phyloP scores from a whole-genome alignment of 768 basidiomycete species.

The Mycena maculata region DNA sequence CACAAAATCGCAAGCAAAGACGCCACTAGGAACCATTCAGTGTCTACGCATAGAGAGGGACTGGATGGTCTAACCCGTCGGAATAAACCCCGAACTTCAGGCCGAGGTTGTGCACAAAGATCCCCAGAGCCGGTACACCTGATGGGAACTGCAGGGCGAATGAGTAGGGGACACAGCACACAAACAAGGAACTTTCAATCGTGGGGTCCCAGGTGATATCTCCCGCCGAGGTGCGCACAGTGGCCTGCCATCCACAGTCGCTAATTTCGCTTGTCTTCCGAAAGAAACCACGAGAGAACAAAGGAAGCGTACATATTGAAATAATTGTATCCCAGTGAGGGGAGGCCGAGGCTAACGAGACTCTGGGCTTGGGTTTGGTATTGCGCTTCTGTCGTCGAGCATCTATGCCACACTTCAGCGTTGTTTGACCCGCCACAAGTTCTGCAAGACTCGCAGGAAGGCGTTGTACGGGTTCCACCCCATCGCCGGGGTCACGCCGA shows the following conservation, averaged over 20 bases:
- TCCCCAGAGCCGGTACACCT: slow-evolving; percentile 52
- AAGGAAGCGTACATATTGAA: slow-evolving; percentile 51
- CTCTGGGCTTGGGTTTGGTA: slow-evolving; percentile 54
- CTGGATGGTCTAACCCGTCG: slow-evolving; percentile 18
- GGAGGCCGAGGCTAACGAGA: slow-evolving; percentile 51
- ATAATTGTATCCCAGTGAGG: slow-evolving; percentile 53
- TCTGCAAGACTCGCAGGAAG: slow-evolving; percentile 50
- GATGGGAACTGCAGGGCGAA: slow-evolving; percentile 42
- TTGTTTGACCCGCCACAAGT: not conserved
- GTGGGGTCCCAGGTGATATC: slow-evolving; percentile 58
- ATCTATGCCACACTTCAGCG: slow-evolving; percentile 41
- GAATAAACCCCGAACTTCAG: slow-evolving; percentile 75
- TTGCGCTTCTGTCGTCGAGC: slow-evolving; percentile 54
- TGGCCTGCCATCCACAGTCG: slow-evolving; percentile 65
- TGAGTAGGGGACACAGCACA: not conserved
- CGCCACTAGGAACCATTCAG: slow-evolving; percentile 44
- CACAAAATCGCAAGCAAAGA: slow-evolving; percentile 58
- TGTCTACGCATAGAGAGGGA: not conserved
- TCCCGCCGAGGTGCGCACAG: slow-evolving; percentile 51
- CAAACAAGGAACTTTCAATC: slow-evolving; percentile 21
- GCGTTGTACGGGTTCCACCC: slow-evolving; percentile 64
- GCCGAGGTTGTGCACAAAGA: slow-evolving; percentile 48
- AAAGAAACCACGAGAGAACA: not conserved
- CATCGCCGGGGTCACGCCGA: slow-evolving; percentile 58
- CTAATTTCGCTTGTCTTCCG: slow-evolving; percentile 36